Evolutionary conservation across 164 flowering plant genomes (phyloP).

Genomic region (Hamamelis virginiana): DNA sequence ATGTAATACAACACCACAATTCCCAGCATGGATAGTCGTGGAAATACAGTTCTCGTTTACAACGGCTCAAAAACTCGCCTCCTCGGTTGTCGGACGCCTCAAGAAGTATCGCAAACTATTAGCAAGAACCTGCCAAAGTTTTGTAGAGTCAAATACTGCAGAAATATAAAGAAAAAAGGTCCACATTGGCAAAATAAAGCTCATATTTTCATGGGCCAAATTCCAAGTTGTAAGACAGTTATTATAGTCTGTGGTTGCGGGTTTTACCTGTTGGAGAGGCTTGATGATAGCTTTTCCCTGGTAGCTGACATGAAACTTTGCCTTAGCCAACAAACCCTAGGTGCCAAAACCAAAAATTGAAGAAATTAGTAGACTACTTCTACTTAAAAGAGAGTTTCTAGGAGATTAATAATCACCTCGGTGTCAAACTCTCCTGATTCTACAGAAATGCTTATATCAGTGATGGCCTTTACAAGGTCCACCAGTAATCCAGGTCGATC

Average conservation of each 20-base stretch:
- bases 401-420: conserved; percentile 50
- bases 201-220: neutral
- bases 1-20: neutral
- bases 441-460: conserved; percentile 76
- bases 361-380: too few relatives aligned
- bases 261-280: conserved; percentile 88
- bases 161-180: too few relatives aligned
- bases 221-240: too few relatives aligned
- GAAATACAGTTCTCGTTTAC: neutral
- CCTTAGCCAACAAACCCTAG: conserved; percentile 94
- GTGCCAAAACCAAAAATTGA: neutral
- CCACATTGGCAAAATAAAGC: neutral
- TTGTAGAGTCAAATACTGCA: neutral
- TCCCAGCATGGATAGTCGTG: neutral
- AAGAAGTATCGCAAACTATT: conserved; percentile 86
- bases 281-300: conserved; percentile 70
- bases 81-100: conserved; percentile 94
- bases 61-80: conserved; percentile 76
- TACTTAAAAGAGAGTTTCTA: neutral
- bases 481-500: conserved; percentile 96
- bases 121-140: conserved; percentile 66
- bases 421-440: conserved; percentile 98
- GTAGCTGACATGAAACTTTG: conserved; percentile 96
- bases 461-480: conserved; percentile 83
- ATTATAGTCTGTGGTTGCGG: neutral